These are phyloP conservation scores for Periconia sp. DNA, from an alignment of 2,329 filamentous ascomycete species.

Conservation along the genomic window DNA sequence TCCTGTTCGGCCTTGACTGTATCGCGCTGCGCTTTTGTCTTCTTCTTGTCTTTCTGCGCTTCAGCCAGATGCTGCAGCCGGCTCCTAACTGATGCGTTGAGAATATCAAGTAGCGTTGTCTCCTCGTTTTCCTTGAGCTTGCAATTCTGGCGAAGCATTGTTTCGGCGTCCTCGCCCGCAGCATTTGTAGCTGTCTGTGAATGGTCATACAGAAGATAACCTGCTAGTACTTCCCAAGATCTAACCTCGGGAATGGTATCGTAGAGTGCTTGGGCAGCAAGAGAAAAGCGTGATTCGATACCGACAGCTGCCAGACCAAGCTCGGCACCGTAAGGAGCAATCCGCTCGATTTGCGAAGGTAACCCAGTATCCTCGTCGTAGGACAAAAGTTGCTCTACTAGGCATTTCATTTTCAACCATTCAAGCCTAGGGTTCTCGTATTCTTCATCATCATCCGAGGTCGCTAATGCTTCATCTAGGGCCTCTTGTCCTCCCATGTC, in stretches of 20 bases:
- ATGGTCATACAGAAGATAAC: conserved; percentile 92
- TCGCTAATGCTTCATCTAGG: conserved; percentile 75
- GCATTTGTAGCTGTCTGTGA: conserved; percentile 63
- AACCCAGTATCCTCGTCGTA: conserved; percentile 77
- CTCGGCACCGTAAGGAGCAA: conserved; percentile 48
- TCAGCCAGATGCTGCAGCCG: conserved; percentile 72
- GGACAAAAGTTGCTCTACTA: conserved; percentile 80
- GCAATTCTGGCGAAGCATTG: conserved; percentile 72
- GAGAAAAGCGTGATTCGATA: conserved; percentile 80
- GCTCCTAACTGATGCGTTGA: conserved; percentile 81
- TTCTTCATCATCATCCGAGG: conserved; percentile 73
- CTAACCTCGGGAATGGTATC: conserved; percentile 80
- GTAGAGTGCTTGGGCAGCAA: conserved; percentile 85
- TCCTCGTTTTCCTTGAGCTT: conserved; percentile 80
- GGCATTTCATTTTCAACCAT: conserved; percentile 91
- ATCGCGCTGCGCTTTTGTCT: conserved; percentile 59
- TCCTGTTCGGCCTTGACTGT: conserved; percentile 77
- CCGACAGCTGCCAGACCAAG: conserved; percentile 63
- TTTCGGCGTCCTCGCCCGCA: conserved; percentile 65
- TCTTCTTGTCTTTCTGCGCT: conserved; percentile 62
- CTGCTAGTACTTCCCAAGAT: conserved; percentile 86
- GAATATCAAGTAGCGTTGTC: conserved; percentile 81
- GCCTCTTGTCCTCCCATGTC: conserved; percentile 81
- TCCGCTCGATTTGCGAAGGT: conserved; percentile 54
- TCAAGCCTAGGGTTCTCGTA: conserved; percentile 76